A percentile compares a stretch with the other conserved stretches of the same genome.
phyloP scores from a whole-genome alignment of 2,329 filamentous ascomycete genomes.

The Coniella lustricola region DNA sequence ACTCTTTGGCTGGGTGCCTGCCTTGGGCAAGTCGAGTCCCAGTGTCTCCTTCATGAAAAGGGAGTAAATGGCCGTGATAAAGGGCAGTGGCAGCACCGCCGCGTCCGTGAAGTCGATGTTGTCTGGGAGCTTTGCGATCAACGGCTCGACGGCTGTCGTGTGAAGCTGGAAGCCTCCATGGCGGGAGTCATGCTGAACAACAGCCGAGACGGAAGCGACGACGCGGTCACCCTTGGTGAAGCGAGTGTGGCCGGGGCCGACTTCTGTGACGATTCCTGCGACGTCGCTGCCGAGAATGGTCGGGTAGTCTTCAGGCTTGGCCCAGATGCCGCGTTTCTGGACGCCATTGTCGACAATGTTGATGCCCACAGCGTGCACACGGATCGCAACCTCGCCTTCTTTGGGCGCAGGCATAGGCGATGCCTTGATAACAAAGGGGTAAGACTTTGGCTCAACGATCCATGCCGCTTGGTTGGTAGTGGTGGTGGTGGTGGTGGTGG shows the following conservation, averaged over 20 bases:
- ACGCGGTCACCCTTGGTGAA: conserved; percentile 17
- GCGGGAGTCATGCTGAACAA: not conserved
- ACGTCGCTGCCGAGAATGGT: conserved; percentile 27
- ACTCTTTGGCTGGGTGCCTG: not conserved
- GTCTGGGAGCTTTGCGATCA: conserved; percentile 20
- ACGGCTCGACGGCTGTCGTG: conserved; percentile 2
- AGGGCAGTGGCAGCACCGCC: conserved; percentile 22
- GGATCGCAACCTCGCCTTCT: conserved; percentile 15
- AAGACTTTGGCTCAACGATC: not conserved
- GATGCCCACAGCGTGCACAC: conserved; percentile 23
- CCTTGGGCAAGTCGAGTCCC: conserved; percentile 13
- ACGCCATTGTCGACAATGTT: conserved; percentile 23
- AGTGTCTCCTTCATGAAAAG: conserved; percentile 21
- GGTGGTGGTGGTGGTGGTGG: not conserved
- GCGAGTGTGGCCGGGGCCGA: conserved; percentile 22
- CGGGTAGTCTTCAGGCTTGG: conserved; percentile 24
- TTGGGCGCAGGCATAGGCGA: not conserved
- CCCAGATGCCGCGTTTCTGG: not conserved
- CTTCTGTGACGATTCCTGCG: conserved; percentile 27
- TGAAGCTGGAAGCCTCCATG: conserved; percentile 22
- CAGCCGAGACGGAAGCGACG: not conserved
- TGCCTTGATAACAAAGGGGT: not conserved
- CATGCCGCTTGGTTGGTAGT: not conserved
- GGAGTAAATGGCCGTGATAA: conserved; percentile 22
- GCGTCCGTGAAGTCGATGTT: conserved; percentile 20